Base-by-base conservation (phyloP, 257 asterid species). In the Penstemon davidsonii region DNA sequence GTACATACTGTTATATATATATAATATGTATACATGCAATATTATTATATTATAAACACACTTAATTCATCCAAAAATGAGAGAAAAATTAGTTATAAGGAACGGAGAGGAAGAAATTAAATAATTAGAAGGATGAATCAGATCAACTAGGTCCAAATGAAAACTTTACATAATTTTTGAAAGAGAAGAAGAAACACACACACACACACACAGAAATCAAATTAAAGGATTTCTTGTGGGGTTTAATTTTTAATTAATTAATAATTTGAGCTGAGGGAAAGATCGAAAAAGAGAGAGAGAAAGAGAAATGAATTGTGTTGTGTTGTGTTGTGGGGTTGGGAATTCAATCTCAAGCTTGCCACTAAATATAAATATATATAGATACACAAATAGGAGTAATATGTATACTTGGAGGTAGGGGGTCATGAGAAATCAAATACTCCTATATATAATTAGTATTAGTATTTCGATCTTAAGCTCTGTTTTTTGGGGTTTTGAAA, bases 361-460 rank as follows among this genome's bases (percentile, higher is more conserved):
- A 75, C 83, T 87, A 83, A 80, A 88, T 86, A 86, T 85, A 86
- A 86, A 68, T 64, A 79, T 73, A 64, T 65, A 69, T 56, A 73
- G 54, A 53, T 51, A 60, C 58, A 53, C 64, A 47, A 52, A 55
- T 45, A 60, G 74, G 18, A 15, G 18, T 15, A 15, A 15, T 15
- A 15, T 15, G 0, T 15, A 15, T 15, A 47, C 42, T n/a, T 3
- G 19, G 18, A 15, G 38, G 15, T 13, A 55, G 73, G 42, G 47
- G 33, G 12, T 15, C 18, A 15, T 15, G 18, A 15, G 18, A 15
- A 15, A 15, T 15, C 18, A 15, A 15, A 15, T 15, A 15, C 18
- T 15, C 18, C 0, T 15, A 15, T 15, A 25, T 25, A 25, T 25
- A 25, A 25, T 2, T 25, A 25, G 33, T 25, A 25, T 2, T 25